Conservation (phyloP, 2,329 filamentous ascomycete genomes). For the Anisogramma anomala region DNA sequence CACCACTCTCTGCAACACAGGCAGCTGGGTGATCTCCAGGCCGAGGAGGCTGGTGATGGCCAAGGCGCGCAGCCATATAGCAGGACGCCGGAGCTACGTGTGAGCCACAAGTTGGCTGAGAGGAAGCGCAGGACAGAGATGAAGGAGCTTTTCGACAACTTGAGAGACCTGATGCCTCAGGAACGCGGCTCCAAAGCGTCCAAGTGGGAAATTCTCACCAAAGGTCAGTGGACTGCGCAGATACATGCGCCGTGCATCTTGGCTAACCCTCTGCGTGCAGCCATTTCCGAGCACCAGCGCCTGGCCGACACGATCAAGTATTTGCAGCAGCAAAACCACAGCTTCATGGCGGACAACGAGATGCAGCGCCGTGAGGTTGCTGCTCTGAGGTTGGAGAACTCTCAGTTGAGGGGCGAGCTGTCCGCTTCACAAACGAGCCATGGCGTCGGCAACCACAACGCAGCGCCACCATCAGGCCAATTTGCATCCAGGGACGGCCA, state of each 20-base stretch:
- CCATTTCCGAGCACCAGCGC: slow-evolving; percentile 50
- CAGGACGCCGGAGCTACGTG: slow-evolving; percentile 66
- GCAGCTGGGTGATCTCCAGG: slow-evolving; percentile 54
- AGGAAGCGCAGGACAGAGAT: slow-evolving; percentile 76
- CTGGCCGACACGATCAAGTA: slow-evolving; percentile 38
- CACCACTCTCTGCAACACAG: slow-evolving; percentile 69
- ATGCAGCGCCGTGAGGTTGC: slow-evolving; percentile 39
- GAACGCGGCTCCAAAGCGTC: slow-evolving; percentile 75
- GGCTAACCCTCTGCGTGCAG: slow-evolving; percentile 24
- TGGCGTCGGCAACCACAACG: slow-evolving; percentile 15
- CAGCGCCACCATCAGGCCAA: slow-evolving; percentile 16
- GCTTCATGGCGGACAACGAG: slow-evolving; percentile 32
- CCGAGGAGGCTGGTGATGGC: slow-evolving; percentile 41
- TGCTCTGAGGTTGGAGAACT: slow-evolving; percentile 34
- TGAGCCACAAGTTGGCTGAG: slow-evolving; percentile 78
- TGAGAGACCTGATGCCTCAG: slow-evolving; percentile 67
- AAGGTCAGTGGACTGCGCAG: slow-evolving; percentile 47
- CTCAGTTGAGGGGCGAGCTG: slow-evolving; percentile 31
- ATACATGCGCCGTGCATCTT: not conserved
- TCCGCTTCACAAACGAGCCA: slow-evolving; percentile 18
- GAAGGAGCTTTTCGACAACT: slow-evolving; percentile 75
- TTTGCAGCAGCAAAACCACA: slow-evolving; percentile 34
- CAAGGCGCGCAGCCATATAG: slow-evolving; percentile 64
- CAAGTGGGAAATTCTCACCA: slow-evolving; percentile 82
- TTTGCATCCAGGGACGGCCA: slow-evolving; percentile 20